Evolutionary conservation across 2,329 filamentous ascomycete genomes (phyloP).

Genomic region (Arthroderma sp.): DNA sequence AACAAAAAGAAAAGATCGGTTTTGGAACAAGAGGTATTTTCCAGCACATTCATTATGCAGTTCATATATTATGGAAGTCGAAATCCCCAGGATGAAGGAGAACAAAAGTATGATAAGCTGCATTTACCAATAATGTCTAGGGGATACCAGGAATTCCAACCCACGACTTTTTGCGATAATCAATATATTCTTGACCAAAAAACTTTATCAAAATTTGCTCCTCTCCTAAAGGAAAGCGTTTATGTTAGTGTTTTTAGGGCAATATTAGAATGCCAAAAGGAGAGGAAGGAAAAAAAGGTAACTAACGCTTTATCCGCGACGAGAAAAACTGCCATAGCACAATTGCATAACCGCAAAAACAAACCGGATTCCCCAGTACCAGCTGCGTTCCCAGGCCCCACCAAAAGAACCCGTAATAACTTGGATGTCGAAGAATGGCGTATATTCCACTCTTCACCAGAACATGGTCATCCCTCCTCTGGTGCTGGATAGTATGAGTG

Average conservation of each 20-base stretch:
- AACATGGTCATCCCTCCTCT: conserved; percentile 55
- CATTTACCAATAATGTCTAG: too few relatives aligned
- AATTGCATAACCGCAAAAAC: conserved; percentile 57
- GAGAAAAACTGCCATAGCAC: conserved; percentile 82
- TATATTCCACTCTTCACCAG: conserved; percentile 82
- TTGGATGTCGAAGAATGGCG: conserved; percentile 62
- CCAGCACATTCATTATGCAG: too few relatives aligned
- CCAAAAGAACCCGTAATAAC: conserved; percentile 98
- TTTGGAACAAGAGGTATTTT: too few relatives aligned
- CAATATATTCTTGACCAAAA: conserved; percentile 69
- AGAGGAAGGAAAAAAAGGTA: not conserved
- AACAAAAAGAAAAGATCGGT: too few relatives aligned
- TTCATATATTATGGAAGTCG: too few relatives aligned
- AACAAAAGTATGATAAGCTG: too few relatives aligned
- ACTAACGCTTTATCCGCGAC: conserved; percentile 51
- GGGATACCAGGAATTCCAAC: conserved; percentile 58
- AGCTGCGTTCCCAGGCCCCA: conserved; percentile 94
- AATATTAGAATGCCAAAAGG: not conserved
- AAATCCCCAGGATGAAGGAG: too few relatives aligned
- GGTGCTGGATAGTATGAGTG: conserved; percentile 69
- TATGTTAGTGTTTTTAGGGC: conserved; percentile 2
- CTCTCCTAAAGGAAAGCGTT: conserved; percentile 42
- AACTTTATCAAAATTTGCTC: conserved; percentile 66
- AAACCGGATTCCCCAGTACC: conserved; percentile 71
- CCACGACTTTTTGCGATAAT: conserved; percentile 57